Evolutionary conservation across 768 basidiomycete genomes (phyloP), one percentile per base, ranked within the genome.

Genomic region (Kwoniella europaea): DNA sequence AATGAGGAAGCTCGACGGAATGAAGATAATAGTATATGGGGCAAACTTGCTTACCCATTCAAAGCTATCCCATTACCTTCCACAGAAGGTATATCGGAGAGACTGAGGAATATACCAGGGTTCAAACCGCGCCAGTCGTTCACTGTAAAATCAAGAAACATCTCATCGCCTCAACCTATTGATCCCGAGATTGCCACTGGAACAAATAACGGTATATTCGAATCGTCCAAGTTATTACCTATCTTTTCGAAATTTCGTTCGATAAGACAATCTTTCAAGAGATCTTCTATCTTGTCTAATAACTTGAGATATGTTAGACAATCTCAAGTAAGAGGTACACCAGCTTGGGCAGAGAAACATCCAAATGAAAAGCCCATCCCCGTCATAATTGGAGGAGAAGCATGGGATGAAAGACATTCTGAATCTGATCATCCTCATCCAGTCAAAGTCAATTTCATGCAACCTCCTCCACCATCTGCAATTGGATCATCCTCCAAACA

Each of bases 311-410:
- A 68, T 55, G 18, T 46, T 16, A 68, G 64, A 56, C 29, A 53
- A 46, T 65, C 64, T 35, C 58, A 59, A 20, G 29, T 53, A 13
- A 27, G 42, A 46, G 27, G 57, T 13, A 27, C 35, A 42, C 46
- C 43, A 2, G 65, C 65, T 50, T 67, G 65, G 65, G 58, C 65
- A n/a, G 65, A 67, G 13, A 58, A 55, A 43, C 53, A 64, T 35
- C 52, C 52, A 16, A 20, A 64, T 43, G 63, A 46, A n/a, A 27
- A 22, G 52, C 46, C 46, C 46, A 18, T 50, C 12, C 63, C 63
- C 16, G 29, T 64, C 52, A 24, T 52, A 2, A 27, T 64, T 29
- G 59, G 59, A 15, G 59, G 59, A 15, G 42, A 60, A 42, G 59
- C 59, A 42, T 60, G 59, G 59, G 42, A 42, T 20, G 50, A 24